Evolutionary conservation across 805 yeast genomes (phyloP), one percentile per base, ranked within the genome.

Genomic region (Sugiyamaella americana): DNA sequence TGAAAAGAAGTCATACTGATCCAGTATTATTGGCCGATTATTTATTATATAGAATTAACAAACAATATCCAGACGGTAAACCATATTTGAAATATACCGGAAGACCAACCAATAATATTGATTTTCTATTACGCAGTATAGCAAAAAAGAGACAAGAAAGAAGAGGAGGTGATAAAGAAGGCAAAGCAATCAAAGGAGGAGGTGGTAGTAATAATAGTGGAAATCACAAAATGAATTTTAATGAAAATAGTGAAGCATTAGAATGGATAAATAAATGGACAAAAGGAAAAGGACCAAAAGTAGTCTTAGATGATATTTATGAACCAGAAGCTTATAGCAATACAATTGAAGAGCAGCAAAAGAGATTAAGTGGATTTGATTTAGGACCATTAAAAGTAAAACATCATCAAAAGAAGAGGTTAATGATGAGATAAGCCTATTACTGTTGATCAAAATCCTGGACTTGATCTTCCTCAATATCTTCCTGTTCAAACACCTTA

Each of bases 11-110:
- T 13, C 69, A 76, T n/a, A 75, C 87, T 13, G 97, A 89, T 60
- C 95, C 95, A 0, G 79, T 84, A 2, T 75, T 87, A 26, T 85
- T 83, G 45, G 95, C 95, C 0, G 98, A 91, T 61, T 91, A 84
- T 61, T 65, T 91, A 30, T 69, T 91, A 23, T 93, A 72, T 57
- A 66, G 84, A 19, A 66, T 89, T 65, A 91, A 93, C 50, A 37
- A 47, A 35, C 53, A 56, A 19, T 53, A 64, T 37, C 65, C 65
- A 8, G 52, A 49, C 30, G 62, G 62, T 3, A 48, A 54, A 8
- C 60, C 65, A 6, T 80, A 80, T 55, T 51, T 56, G 1, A 69
- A 72, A 43, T 81, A 71, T 56, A 62, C 78, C 53, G 66, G 43
- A 16, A 30, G 69, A 26, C 95, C 95, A 1, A 86, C 95, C 0